Evolutionary conservation across 2,329 filamentous ascomycete genomes (phyloP).

Genomic region (Aspergillus versicolor): DNA sequence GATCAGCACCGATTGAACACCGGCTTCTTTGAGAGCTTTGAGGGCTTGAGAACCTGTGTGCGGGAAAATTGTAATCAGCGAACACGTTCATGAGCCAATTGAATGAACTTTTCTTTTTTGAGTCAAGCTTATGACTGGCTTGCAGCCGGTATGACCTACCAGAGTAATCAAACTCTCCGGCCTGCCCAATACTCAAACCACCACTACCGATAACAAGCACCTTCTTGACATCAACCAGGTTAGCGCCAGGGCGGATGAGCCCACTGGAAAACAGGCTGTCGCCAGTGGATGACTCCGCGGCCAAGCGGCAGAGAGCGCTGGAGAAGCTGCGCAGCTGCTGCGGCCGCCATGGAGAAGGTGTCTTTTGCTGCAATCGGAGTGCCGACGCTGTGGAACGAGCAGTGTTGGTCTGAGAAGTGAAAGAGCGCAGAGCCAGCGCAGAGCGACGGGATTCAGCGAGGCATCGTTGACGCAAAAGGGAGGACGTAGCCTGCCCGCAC

Average conservation of each 20-base stretch:
- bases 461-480: conserved; percentile 44
- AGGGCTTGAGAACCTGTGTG: conserved; percentile 83
- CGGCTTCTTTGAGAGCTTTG: conserved; percentile 94
- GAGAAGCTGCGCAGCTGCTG: conserved; percentile 46
- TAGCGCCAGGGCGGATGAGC: conserved; percentile 71
- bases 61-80: conserved; percentile 20
- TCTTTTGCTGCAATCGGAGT: conserved; percentile 39
- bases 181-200: conserved; percentile 94
- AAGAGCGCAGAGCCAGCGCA: conserved; percentile 38
- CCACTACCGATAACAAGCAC: conserved; percentile 94
- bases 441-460: conserved; percentile 37
- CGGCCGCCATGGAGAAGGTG: conserved; percentile 38
- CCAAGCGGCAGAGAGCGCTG: conserved; percentile 38
- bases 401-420: conserved; percentile 34
- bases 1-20: conserved; percentile 85
- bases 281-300: conserved; percentile 62
- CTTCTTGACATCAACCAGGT: conserved; percentile 90
- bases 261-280: conserved; percentile 89
- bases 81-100: background rate
- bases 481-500: conserved; percentile 43
- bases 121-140: too few relatives aligned
- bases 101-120: too few relatives aligned
- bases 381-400: conserved; percentile 30
- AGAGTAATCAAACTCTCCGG: conserved; percentile 98
- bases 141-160: conserved; percentile 57